Percentiles rank a stretch among this genome's conserved stretches.
Evolutionary conservation across 169 alveolate genomes (phyloP).

Genomic region (Eimeria zaria): DNA sequence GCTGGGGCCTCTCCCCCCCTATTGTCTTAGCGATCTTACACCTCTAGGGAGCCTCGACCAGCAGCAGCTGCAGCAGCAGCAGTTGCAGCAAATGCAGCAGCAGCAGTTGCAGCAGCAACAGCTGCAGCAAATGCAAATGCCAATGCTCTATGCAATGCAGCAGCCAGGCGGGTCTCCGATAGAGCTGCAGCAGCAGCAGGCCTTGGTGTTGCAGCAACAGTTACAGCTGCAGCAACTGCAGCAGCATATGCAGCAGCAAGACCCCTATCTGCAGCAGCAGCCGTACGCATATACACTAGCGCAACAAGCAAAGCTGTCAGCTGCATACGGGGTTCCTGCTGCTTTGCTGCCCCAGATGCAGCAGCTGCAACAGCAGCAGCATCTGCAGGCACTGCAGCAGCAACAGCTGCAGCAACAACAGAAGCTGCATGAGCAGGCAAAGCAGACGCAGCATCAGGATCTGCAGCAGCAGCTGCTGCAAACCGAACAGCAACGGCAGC

Average conservation of each 20-base stretch:
- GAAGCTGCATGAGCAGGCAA: conserved; percentile 28
- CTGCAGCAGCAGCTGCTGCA: conserved; percentile 29
- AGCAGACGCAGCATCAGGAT: conserved; percentile 35
- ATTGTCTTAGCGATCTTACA: not conserved
- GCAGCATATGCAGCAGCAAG: conserved; percentile 38
- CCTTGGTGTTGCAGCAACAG: conserved; percentile 42
- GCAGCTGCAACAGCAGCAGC: conserved; percentile 70
- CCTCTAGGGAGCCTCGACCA: conserved; percentile 35
- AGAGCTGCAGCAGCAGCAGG: conserved; percentile 57
- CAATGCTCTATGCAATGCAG: conserved; percentile 40
- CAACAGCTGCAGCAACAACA: conserved; percentile 25
- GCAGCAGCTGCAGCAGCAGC: conserved; percentile 48
- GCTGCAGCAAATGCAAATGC: conserved; percentile 42
- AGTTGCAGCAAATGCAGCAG: not conserved
- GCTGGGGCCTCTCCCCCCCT: conserved; percentile 41
- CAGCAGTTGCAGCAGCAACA: conserved; percentile 7
- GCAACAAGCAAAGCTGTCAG: conserved; percentile 42
- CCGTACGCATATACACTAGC: conserved; percentile 50
- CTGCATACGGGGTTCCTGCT: conserved; percentile 55
- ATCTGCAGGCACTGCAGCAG: conserved; percentile 38
- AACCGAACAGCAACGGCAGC: conserved; percentile 8
- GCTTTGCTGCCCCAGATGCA: conserved; percentile 50
- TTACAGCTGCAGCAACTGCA: conserved; percentile 28
- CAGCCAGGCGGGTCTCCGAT: conserved; percentile 39
- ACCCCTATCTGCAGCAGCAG: conserved; percentile 49